Evolutionary conservation across 2,329 filamentous ascomycete genomes (phyloP), one percentile per base, ranked within the genome.

Genomic region (Phoma sp.): DNA sequence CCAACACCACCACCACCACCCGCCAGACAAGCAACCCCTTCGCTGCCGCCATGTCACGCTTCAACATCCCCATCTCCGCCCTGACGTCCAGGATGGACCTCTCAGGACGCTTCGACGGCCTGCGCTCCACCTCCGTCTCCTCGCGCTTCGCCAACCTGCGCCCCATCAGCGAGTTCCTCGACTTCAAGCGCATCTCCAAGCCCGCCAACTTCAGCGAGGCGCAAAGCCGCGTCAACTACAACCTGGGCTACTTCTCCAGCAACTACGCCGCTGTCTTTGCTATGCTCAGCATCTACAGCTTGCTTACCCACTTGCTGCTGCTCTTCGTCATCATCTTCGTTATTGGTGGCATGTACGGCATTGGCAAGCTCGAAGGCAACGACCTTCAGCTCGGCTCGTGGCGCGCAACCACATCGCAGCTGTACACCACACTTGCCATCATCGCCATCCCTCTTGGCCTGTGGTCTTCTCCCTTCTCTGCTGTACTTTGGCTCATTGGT

Each of bases 151-250:
- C 93, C 77, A 98, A 97, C 79, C 84, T 99, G 72, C 90, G 88
- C 57, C 93, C 95, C 57, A 77, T 98, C 66, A 87, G 88, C 75
- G 95, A 99, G 79, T 99, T 99, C 80, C 84, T 97, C 77, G 93
- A 98, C 78, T 78, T 98, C 80, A 97, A 97, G 86, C 92, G 93
- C 66, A 71, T 99, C 51, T 96, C 92, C 64, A 99, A 98, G 81
- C 95, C 95, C 23, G 86, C 85, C 73, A 96, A 96, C 81, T 97
- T 98, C 70, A 81, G 81, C 63, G 93, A 97, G 77, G 87, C 92
- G 61, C 93, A 98, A 78, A 92, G 89, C 67, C 87, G 93, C 63
- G 88, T 96, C 80, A 96, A 96, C 83, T 97, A 97, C 87, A 99
- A 99, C 78, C 81, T 99, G 63, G 87, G 90, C 76, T 90, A 98